A percentile compares a stretch with the other conserved stretches of the same genome.
Evolutionary conservation across 1,284 basidiomycete genomes (phyloP).

Genomic region (Singerocomus inundabilis): DNA sequence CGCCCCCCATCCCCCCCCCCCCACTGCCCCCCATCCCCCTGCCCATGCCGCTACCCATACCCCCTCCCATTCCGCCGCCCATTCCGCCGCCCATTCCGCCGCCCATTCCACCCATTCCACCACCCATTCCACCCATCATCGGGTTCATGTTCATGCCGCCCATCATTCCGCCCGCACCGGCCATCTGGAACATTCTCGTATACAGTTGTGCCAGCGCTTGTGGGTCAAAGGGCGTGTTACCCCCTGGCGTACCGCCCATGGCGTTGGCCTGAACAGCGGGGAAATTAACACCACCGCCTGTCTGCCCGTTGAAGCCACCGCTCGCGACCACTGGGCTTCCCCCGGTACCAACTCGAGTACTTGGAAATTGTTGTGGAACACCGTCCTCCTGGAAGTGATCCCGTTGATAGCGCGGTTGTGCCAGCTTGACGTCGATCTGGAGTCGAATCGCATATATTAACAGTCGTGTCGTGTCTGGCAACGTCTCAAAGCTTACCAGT

Average conservation of each 20-base stretch:
- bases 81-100: constrained; percentile 37
- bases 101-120: constrained; percentile 35
- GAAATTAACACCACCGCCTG: constrained; percentile 29
- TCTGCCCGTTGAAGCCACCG: constrained; percentile 19
- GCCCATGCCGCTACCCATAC: constrained; percentile 34
- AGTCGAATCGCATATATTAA: constrained; percentile 9
- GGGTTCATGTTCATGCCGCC: constrained; percentile 37
- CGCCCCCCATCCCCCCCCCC: constrained; percentile 44
- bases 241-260: constrained; percentile 26
- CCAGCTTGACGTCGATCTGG: constrained; percentile 93
- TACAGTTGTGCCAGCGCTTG: constrained; percentile 78
- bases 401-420: constrained; percentile 82
- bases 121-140: constrained; percentile 30
- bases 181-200: constrained; percentile 82
- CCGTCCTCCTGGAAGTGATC: constrained; percentile 48
- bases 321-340: constrained; percentile 21
- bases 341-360: constrained; percentile 8
- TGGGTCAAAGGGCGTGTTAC: constrained; percentile 71
- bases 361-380: constrained; percentile 38
- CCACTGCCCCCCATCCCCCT: constrained; percentile 37
- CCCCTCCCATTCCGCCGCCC: constrained; percentile 38
- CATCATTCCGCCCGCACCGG: constrained; percentile 45
- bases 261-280: constrained; percentile 25
- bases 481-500: constrained; percentile 51
- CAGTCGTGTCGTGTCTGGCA: background rate